phyloP scores from a whole-genome alignment of 2,329 filamentous ascomycete species.

The Trichophyton schoenleinii region DNA sequence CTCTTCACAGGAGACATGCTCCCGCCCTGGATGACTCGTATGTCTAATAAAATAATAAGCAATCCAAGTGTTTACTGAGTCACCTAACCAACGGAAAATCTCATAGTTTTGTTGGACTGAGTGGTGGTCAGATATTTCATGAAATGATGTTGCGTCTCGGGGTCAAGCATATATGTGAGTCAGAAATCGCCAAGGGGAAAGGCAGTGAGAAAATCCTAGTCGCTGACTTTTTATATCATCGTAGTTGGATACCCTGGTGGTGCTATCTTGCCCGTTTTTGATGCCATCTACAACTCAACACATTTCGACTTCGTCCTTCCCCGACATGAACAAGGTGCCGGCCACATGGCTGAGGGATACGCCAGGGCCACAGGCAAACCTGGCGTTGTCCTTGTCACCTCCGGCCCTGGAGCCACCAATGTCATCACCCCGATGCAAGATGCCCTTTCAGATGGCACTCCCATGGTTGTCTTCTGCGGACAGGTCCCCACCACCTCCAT shows the following conservation, averaged over 20 bases:
- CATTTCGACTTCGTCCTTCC: conserved; percentile 95
- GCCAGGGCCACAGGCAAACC: conserved; percentile 86
- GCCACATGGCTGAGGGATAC: conserved; percentile 97
- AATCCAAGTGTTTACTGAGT: background rate
- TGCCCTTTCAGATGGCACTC: conserved; percentile 86
- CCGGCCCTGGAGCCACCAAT: conserved; percentile 91
- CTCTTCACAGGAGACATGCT: conserved; percentile 48
- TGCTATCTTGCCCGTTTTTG: conserved; percentile 93
- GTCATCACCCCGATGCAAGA: conserved; percentile 95
- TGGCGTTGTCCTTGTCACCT: conserved; percentile 92
- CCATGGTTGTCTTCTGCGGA: conserved; percentile 88
- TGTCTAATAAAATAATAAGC: conserved; percentile 23
- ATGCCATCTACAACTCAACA: conserved; percentile 96
- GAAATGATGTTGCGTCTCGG: conserved; percentile 94
- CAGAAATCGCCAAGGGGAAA: conserved; percentile 6
- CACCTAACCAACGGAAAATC: conserved; percentile 9
- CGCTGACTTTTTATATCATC: background rate
- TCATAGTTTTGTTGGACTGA: conserved; percentile 80
- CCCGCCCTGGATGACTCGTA: conserved; percentile 71
- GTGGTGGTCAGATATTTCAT: conserved; percentile 91
- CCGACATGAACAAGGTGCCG: conserved; percentile 91
- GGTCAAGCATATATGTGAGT: conserved; percentile 90
- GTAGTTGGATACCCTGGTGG: conserved; percentile 81
- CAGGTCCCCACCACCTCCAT: conserved; percentile 86
- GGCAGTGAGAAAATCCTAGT: background rate